A percentile compares a stretch with the other conserved stretches of the same genome.
phyloP scores from a whole-genome alignment of 2,329 filamentous ascomycete species.

The Diaporthe ampelina region DNA sequence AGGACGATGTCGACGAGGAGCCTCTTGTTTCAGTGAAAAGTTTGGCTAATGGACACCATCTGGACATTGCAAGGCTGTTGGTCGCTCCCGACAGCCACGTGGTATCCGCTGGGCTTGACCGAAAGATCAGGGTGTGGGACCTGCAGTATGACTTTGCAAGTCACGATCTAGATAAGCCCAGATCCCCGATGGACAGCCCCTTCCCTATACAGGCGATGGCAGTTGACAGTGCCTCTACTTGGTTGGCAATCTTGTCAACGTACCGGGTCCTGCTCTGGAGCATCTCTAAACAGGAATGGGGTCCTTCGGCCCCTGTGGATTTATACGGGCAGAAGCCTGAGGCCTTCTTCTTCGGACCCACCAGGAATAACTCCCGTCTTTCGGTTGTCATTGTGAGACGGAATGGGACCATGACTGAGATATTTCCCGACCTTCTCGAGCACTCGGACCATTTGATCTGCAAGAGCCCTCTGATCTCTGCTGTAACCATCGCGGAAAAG shows the following conservation, averaged over 20 bases:
- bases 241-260: constrained; percentile 76
- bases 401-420: constrained; percentile 74
- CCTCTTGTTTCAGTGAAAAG: constrained; percentile 72
- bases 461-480: constrained; percentile 65
- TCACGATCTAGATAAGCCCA: constrained; percentile 58
- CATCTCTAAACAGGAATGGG: constrained; percentile 69
- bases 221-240: constrained; percentile 74
- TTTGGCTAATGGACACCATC: constrained; percentile 72
- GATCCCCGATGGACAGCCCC: constrained; percentile 54
- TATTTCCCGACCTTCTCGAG: constrained; percentile 62
- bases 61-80: constrained; percentile 77
- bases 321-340: constrained; percentile 70
- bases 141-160: constrained; percentile 60
- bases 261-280: constrained; percentile 74
- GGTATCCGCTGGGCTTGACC: constrained; percentile 79
- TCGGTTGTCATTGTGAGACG: constrained; percentile 73
- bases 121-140: constrained; percentile 77
- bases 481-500: constrained; percentile 60
- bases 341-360: constrained; percentile 73
- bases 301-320: constrained; percentile 67
- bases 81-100: constrained; percentile 75
- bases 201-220: constrained; percentile 75
- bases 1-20: constrained; percentile 61
- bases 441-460: constrained; percentile 63
- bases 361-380: constrained; percentile 53